Evolutionary conservation across 495 filamentous ascomycete species (phyloP).

Genomic region (Penicillium cinerascens): DNA sequence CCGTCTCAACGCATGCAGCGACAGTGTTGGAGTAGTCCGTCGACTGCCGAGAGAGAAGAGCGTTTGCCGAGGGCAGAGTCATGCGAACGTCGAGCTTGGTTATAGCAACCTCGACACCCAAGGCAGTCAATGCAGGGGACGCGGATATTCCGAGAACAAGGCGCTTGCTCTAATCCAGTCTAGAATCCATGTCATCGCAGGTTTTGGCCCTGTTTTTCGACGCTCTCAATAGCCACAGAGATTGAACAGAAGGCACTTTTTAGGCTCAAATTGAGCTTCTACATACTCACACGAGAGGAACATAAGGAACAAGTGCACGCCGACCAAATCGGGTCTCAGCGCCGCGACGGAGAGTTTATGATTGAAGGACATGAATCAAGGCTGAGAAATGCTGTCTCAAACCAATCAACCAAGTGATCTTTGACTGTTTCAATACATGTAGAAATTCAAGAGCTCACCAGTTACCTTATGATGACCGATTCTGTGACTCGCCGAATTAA

Average conservation of each 20-base stretch:
- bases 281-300: too few relatives aligned
- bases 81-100: constrained; percentile 63
- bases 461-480: too few relatives aligned
- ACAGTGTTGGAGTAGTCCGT: constrained; percentile 55
- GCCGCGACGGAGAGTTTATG: too few relatives aligned
- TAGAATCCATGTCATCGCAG: too few relatives aligned
- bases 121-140: constrained; percentile 38
- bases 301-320: neutral
- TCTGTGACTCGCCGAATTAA: too few relatives aligned
- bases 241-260: neutral
- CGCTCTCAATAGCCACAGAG: neutral
- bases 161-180: neutral
- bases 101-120: constrained; percentile 58
- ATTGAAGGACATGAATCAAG: constrained; percentile 2
- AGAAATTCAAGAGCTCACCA: too few relatives aligned
- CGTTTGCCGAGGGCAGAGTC: constrained; percentile 40
- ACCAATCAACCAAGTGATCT: neutral
- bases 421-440: neutral
- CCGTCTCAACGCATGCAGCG: constrained; percentile 54
- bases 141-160: constrained; percentile 15
- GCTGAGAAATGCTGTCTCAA: constrained; percentile 1
- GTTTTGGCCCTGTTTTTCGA: neutral
- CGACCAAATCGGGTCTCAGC: too few relatives aligned
- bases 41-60: constrained; percentile 52
- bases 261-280: neutral